Percentiles rank a stretch among this genome's conserved stretches.
phyloP scores from a whole-genome alignment of 768 basidiomycete genomes.

The Gloeostereum incarnatum region DNA sequence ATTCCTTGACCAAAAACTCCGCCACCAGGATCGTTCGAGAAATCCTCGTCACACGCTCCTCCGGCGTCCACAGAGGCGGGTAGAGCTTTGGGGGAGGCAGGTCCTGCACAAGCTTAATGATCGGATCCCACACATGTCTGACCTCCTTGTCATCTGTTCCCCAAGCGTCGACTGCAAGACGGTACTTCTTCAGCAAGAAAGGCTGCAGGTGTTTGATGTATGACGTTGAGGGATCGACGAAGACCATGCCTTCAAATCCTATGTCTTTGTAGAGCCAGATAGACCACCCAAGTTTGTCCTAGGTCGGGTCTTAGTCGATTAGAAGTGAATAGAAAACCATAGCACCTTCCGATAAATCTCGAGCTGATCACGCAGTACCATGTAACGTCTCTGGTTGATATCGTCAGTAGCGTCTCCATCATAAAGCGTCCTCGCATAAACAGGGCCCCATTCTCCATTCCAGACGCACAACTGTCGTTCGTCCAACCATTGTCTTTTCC shows the following conservation, averaged over 20 bases:
- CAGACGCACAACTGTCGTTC: conserved; percentile 54
- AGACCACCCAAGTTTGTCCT: conserved; percentile 68
- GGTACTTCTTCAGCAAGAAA: conserved; percentile 73
- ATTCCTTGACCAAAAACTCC: conserved; percentile 65
- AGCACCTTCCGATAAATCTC: conserved; percentile 59
- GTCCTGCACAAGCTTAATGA: conserved; percentile 50
- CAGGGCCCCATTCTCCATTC: conserved; percentile 83
- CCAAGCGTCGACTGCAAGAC: conserved; percentile 72
- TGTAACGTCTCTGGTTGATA: conserved; percentile 59
- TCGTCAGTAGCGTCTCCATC: conserved; percentile 49
- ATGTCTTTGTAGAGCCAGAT: conserved; percentile 89
- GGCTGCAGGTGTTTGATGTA: conserved; percentile 62
- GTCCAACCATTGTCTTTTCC: conserved; percentile 76
- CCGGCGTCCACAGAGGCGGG: conserved; percentile 60
- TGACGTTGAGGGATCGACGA: conserved; percentile 55
- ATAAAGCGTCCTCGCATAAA: conserved; percentile 58
- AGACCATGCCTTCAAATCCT: conserved; percentile 83
- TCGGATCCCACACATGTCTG: conserved; percentile 50
- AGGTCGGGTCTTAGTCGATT: neutral
- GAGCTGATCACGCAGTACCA: conserved; percentile 66
- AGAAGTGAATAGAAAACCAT: no score
- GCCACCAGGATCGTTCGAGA: conserved; percentile 59
- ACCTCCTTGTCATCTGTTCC: conserved; percentile 57
- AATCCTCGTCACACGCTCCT: conserved; percentile 44
- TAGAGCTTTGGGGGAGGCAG: conserved; percentile 49